Evolutionary conservation across 345 rosid genomes (phyloP), one percentile per base, ranked within the genome.

Genomic region (Erucastrum elatum): DNA sequence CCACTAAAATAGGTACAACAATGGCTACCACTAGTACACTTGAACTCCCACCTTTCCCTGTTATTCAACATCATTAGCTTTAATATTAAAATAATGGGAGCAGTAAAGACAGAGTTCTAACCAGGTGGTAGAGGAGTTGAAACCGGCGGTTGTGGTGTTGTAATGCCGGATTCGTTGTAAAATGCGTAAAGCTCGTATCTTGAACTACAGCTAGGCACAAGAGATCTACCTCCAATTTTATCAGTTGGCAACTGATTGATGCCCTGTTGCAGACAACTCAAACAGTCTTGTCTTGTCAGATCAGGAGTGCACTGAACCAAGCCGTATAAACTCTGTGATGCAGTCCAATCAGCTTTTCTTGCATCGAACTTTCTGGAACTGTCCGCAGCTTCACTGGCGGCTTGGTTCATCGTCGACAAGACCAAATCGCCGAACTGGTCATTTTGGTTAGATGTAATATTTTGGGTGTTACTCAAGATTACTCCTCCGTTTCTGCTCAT

Each of bases 301-400:
- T 87, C 90, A 6, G 83, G 86, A 2, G 77, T 84, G 76, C 93
- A 89, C 86, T 89, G 87, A 3, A 34, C 84, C 2, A 89, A 81
- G 1, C 53, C 61, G 73, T 76, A 87, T 10, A 89, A 10, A 1
- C 0, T 31, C 26, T 46, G 49, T 1, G 49, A 64, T 34, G 9
- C 60, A 3, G 69, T 26, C 6, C 61, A 59, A 12, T 61, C 2
- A 2, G 27, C 64, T 3, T 63, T 34, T 37, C 10, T 39, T 1
- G 68, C 65, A 0, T 75, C 85, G 26, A 85, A 89, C 35, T 70
- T 85, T 39, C 70, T 82, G 0, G 62, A 3, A 53, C 37, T 67
- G 9, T 0, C 17, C 0, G 74, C 68, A 0, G 71, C 77, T 3
- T 49, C 64, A 0, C 2, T 2, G 4, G 75, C 63, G 2, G 60